Evolutionary conservation across 2,329 filamentous ascomycete genomes (phyloP).

Genomic region (Cytospora paraplurivora): DNA sequence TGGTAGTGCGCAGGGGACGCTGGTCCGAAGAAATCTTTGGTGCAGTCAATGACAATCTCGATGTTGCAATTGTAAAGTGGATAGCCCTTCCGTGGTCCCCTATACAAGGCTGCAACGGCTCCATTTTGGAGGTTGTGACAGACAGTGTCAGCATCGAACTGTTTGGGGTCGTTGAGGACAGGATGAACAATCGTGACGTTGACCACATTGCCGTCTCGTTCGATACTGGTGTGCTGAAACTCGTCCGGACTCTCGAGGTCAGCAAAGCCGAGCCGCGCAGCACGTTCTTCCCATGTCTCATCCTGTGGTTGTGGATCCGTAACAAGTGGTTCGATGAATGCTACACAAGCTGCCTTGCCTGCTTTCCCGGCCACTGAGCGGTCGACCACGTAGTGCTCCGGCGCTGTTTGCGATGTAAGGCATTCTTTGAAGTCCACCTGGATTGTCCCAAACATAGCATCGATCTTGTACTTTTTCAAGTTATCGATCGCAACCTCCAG

Average conservation of each 20-base stretch:
- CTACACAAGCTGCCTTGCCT: slow-evolving; percentile 76
- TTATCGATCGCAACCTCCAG: slow-evolving; percentile 90
- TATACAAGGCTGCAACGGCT: slow-evolving; percentile 77
- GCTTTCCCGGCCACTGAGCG: slow-evolving; percentile 77
- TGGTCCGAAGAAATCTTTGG: slow-evolving; percentile 64
- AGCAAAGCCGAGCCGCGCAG: slow-evolving; percentile 22
- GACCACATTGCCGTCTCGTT: slow-evolving; percentile 71
- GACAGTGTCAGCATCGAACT: slow-evolving; percentile 53
- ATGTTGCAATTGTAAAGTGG: slow-evolving; percentile 78
- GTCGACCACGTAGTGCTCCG: slow-evolving; percentile 69
- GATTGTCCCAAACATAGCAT: slow-evolving; percentile 86
- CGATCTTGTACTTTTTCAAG: slow-evolving; percentile 81
- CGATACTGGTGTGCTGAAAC: slow-evolving; percentile 46
- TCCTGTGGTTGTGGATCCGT: slow-evolving; percentile 33
- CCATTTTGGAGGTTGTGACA: slow-evolving; percentile 72
- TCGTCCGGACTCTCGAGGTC: slow-evolving; percentile 34
- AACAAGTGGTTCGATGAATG: slow-evolving; percentile 62
- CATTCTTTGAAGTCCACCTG: slow-evolving; percentile 95
- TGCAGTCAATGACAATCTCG: slow-evolving; percentile 67
- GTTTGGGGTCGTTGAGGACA: slow-evolving; percentile 49
- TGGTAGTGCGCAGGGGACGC: slow-evolving; percentile 70
- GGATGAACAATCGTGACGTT: slow-evolving; percentile 57
- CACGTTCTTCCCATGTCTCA: slow-evolving; percentile 21
- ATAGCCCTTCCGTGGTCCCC: slow-evolving; percentile 78
- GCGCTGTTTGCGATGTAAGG: slow-evolving; percentile 58